These are phyloP conservation scores for Codiaeum variegatum DNA, from an alignment of 441 rosid genomes.

Conservation along the genomic window DNA sequence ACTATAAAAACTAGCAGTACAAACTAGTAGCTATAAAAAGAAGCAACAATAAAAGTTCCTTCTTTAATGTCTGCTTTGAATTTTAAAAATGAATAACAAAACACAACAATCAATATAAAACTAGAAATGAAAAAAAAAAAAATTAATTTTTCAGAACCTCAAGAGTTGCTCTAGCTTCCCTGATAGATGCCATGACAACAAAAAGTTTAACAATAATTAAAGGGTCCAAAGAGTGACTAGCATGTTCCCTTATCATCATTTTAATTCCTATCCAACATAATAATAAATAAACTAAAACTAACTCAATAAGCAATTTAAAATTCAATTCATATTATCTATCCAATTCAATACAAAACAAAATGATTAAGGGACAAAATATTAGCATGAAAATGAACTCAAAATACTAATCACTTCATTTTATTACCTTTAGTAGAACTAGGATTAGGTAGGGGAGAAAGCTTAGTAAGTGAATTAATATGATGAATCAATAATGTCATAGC, in stretches of 20 bases:
- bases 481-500: slow-evolving; percentile 41
- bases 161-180: slow-evolving; percentile 84
- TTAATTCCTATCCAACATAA: slow-evolving; percentile 30
- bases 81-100: too few relatives aligned
- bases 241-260: slow-evolving; percentile 60
- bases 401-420: too few relatives aligned
- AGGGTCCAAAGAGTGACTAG: slow-evolving; percentile 82
- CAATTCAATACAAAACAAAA: background rate
- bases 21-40: too few relatives aligned
- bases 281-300: slow-evolving; percentile 5
- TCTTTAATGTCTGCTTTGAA: too few relatives aligned
- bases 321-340: background rate
- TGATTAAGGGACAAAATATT: background rate
- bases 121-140: too few relatives aligned
- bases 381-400: too few relatives aligned
- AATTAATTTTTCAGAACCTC: too few relatives aligned
- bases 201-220: slow-evolving; percentile 74
- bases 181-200: slow-evolving; percentile 82
- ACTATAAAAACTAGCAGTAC: too few relatives aligned
- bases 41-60: too few relatives aligned
- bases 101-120: too few relatives aligned
- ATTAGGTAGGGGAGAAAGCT: slow-evolving; percentile 28
- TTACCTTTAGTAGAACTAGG: slow-evolving; percentile 44
- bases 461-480: slow-evolving; percentile 39
- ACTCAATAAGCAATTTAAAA: background rate